Evolutionary conservation across 805 yeast genomes (phyloP).

Genomic region (Saturnispora sekii): DNA sequence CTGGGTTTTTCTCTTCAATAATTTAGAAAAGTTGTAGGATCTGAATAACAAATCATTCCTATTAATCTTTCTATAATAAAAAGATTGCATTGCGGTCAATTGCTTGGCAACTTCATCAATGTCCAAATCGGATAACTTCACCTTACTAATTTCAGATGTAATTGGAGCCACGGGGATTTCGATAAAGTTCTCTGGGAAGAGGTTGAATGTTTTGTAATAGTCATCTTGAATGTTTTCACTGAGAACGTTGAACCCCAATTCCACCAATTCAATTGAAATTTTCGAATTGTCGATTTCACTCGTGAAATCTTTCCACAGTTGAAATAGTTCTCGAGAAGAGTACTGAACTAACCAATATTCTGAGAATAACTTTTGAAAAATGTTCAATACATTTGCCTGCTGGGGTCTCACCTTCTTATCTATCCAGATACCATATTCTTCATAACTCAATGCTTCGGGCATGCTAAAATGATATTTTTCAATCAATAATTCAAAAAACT

Average conservation of each 20-base stretch:
- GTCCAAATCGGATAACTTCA: constrained; percentile 58
- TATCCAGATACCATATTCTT: constrained; percentile 71
- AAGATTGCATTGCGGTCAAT: constrained; percentile 69
- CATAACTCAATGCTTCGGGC: constrained; percentile 80
- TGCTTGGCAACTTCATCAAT: constrained; percentile 75
- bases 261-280: constrained; percentile 9
- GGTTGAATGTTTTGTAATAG: constrained; percentile 17
- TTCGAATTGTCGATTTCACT: constrained; percentile 8
- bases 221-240: constrained; percentile 19
- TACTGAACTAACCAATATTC: constrained; percentile 63
- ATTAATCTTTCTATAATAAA: constrained; percentile 55
- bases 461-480: constrained; percentile 63
- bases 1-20: constrained; percentile 12
- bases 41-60: constrained; percentile 67
- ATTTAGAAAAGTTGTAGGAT: constrained; percentile 55
- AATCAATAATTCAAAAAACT: constrained; percentile 49
- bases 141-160: constrained; percentile 24
- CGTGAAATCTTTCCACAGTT: constrained; percentile 21
- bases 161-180: constrained; percentile 14
- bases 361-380: constrained; percentile 57
- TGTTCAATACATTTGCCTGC: constrained; percentile 52
- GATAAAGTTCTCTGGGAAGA: constrained; percentile 12
- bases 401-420: constrained; percentile 60
- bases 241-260: constrained; percentile 19
- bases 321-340: constrained; percentile 34